phyloP scores from a whole-genome alignment of 2,329 filamentous ascomycete species.

The Aspergillus proliferans region DNA sequence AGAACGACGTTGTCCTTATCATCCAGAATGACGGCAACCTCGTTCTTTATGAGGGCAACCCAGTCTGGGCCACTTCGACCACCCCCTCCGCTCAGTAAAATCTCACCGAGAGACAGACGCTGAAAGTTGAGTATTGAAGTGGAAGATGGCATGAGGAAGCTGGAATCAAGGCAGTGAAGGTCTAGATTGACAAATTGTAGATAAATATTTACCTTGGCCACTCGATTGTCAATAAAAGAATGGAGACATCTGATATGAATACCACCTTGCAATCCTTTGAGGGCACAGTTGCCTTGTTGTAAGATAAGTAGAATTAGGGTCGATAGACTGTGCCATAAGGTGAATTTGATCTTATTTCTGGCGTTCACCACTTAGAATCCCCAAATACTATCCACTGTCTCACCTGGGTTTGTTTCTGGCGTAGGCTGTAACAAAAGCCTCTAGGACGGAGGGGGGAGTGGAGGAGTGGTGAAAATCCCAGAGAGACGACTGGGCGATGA shows the following conservation, averaged over 20 bases:
- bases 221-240: neutral
- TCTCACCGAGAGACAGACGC: neutral
- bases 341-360: neutral
- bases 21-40: conserved; percentile 1
- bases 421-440: neutral
- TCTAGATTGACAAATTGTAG: neutral
- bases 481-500: neutral
- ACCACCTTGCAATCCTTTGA: neutral
- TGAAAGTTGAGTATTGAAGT: neutral
- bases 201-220: neutral
- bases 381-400: neutral
- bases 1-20: neutral
- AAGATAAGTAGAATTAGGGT: neutral
- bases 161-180: neutral
- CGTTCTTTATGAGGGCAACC: conserved; percentile 1
- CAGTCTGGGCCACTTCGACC: neutral
- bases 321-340: neutral
- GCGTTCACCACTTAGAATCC: neutral
- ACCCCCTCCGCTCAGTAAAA: neutral
- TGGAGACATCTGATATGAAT: neutral
- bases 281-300: neutral
- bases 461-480: neutral
- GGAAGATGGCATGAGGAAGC: neutral
- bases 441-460: neutral
- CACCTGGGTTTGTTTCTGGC: neutral